Evolutionary conservation across 2,329 filamentous ascomycete species (phyloP).

Genomic region (Cercospora sesami): DNA sequence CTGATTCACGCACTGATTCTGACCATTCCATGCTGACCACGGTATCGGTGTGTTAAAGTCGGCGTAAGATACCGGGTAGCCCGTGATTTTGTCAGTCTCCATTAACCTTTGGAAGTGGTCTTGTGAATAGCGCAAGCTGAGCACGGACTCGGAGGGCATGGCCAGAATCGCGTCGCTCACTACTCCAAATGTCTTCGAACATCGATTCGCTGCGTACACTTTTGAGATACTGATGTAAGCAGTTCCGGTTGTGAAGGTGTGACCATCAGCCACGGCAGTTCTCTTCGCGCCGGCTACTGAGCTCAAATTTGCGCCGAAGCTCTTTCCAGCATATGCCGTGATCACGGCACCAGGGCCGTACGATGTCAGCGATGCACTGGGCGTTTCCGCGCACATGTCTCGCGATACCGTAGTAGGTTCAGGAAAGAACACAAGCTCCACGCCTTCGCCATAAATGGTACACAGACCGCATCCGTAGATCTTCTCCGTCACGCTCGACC

Average conservation of each 20-base stretch:
- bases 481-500: constrained; percentile 17
- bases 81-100: constrained; percentile 30
- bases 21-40: constrained; percentile 35
- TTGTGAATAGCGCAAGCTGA: constrained; percentile 35
- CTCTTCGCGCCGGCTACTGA: constrained; percentile 1
- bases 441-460: constrained; percentile 36
- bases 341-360: constrained; percentile 30
- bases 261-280: constrained; percentile 27
- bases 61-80: constrained; percentile 35
- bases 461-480: constrained; percentile 36
- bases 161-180: constrained; percentile 33
- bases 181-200: constrained; percentile 26
- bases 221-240: constrained; percentile 36
- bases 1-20: constrained; percentile 24
- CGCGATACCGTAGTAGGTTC: constrained; percentile 27
- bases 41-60: constrained; percentile 36
- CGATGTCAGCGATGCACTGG: constrained; percentile 30
- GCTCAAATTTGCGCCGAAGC: constrained; percentile 17
- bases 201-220: constrained; percentile 34
- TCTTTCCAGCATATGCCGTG: constrained; percentile 30
- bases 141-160: constrained; percentile 33
- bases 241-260: constrained; percentile 35
- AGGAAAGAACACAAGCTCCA: constrained; percentile 35
- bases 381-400: constrained; percentile 36
- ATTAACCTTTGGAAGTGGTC: constrained; percentile 32